A percentile compares a stretch with the other conserved stretches of the same genome.
Conservation (phyloP, 768 basidiomycete genomes). For the Termitomyces sp. region DNA sequence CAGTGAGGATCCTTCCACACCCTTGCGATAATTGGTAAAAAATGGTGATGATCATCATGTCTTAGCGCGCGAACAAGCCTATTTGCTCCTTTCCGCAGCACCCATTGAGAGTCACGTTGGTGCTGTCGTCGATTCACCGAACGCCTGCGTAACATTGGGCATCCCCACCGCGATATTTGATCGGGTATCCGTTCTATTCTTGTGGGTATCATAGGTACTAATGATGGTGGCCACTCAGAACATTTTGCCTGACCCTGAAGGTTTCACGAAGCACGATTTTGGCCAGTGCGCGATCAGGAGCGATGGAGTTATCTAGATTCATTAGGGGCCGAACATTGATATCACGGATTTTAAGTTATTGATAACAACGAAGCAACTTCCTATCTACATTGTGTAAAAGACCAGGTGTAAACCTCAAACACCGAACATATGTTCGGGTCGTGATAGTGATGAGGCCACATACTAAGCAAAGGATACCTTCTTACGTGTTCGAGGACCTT, state of each 20-base stretch:
- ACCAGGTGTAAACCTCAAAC: neutral
- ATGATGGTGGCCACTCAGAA: conserved; percentile 33
- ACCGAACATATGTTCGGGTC: neutral
- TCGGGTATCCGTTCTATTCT: conserved; percentile 35
- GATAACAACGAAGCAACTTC: neutral
- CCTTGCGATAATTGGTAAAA: neutral
- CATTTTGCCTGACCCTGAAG: conserved; percentile 61
- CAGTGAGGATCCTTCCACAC: conserved; percentile 38
- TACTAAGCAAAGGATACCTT: conserved; percentile 11
- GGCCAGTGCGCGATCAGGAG: conserved; percentile 65
- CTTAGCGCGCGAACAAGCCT: conserved; percentile 72
- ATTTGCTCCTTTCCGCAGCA: conserved; percentile 61
- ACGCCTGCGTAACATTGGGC: conserved; percentile 71
- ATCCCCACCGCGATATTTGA: conserved; percentile 79
- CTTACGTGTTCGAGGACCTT: conserved; percentile 6
- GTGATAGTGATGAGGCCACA: neutral
- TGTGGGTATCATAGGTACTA: neutral
- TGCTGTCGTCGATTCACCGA: conserved; percentile 72
- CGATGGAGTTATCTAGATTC: conserved; percentile 37
- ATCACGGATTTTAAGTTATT: neutral
- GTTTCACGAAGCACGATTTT: conserved; percentile 51
- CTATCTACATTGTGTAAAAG: neutral
- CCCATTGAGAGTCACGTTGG: conserved; percentile 61
- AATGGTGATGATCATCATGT: neutral
- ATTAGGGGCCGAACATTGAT: neutral